Conservation (phyloP, 2,329 filamentous ascomycete genomes). For the Aspergillus sclerotialis region DNA sequence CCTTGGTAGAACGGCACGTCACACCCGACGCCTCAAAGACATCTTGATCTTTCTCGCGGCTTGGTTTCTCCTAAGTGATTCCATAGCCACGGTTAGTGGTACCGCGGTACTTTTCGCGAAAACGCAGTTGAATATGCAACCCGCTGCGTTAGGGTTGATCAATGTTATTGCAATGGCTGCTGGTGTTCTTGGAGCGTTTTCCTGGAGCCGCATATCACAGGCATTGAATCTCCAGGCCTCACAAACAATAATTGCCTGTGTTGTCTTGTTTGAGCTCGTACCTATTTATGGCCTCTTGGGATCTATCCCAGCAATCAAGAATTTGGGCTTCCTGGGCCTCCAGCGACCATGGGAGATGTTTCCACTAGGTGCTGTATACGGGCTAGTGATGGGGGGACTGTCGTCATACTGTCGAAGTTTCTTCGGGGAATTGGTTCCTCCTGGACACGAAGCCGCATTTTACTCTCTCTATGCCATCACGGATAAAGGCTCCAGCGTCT, state of each 20-base stretch:
- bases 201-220: slow-evolving; percentile 74
- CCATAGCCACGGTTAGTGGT: slow-evolving; percentile 87
- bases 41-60: slow-evolving; percentile 78
- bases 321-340: slow-evolving; percentile 72
- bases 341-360: slow-evolving; percentile 98
- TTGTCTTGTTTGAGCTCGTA: slow-evolving; percentile 83
- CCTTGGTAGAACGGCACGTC: slow-evolving; percentile 69
- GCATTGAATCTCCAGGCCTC: slow-evolving; percentile 64
- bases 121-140: slow-evolving; percentile 81
- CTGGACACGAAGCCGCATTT: slow-evolving; percentile 90
- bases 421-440: slow-evolving; percentile 88
- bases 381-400: slow-evolving; percentile 87
- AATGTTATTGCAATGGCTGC: slow-evolving; percentile 83
- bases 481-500: slow-evolving; percentile 90
- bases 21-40: slow-evolving; percentile 68
- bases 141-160: slow-evolving; percentile 82
- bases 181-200: slow-evolving; percentile 81
- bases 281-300: slow-evolving; percentile 85
- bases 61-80: slow-evolving; percentile 93
- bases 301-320: slow-evolving; percentile 71
- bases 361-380: slow-evolving; percentile 81
- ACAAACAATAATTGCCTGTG: slow-evolving; percentile 88
- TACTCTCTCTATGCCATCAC: slow-evolving; percentile 96
- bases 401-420: slow-evolving; percentile 87
- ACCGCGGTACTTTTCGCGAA: slow-evolving; percentile 96